Conservation (phyloP, 306 rosid species). For the Castanospermum australe region DNA sequence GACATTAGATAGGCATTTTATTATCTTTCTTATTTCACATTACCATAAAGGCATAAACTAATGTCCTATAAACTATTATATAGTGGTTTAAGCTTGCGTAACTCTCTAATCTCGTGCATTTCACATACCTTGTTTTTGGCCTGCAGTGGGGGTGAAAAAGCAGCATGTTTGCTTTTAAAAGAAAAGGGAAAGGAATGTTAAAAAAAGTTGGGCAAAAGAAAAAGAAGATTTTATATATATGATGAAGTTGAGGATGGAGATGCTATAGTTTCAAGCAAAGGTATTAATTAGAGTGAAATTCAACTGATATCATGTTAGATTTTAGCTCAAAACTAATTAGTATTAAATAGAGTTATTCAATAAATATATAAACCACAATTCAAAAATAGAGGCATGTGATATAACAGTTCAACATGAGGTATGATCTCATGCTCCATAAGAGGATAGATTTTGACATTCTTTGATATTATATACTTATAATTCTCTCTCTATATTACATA, state of each 20-base stretch:
- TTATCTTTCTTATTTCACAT: slow-evolving; percentile 11
- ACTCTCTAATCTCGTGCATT: not conserved
- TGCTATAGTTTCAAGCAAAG: not conserved
- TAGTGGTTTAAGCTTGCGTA: not conserved
- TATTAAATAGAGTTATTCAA: too few relatives aligned
- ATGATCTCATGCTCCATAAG: too few relatives aligned
- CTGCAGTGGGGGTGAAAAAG: not conserved
- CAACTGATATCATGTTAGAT: too few relatives aligned
- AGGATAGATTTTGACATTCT: too few relatives aligned
- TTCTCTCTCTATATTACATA: too few relatives aligned
- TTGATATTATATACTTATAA: too few relatives aligned
- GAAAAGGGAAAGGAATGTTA: not conserved
- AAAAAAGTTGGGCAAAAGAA: not conserved
- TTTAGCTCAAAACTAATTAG: too few relatives aligned
- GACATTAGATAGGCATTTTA: slow-evolving; percentile 18
- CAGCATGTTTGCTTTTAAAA: not conserved
- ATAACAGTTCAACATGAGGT: too few relatives aligned
- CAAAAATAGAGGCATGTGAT: too few relatives aligned
- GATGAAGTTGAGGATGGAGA: not conserved
- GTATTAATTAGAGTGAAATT: too few relatives aligned
- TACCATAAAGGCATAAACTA: not conserved
- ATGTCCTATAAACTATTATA: not conserved
- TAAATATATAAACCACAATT: too few relatives aligned
- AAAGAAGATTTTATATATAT: too few relatives aligned
- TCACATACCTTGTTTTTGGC: not conserved